Conservation (phyloP, 805 yeast species). For the Wickerhamiella vanderwaltii region DNA sequence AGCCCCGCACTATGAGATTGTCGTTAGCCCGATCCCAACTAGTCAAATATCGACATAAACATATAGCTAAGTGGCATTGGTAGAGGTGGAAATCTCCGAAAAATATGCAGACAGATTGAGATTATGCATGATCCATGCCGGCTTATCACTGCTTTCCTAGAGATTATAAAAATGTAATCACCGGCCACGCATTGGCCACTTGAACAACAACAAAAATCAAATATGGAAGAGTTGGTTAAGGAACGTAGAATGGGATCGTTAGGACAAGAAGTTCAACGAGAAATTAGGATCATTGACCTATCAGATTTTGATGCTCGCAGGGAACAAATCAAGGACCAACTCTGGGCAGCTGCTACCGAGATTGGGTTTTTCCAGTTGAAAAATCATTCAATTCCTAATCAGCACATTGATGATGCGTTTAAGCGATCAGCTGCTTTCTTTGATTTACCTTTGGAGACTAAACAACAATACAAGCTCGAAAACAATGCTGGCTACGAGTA, state of each 20-base stretch:
- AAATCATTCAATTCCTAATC: conserved; percentile 14
- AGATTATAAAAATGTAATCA: too few species aligned
- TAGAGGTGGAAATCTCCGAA: too few species aligned
- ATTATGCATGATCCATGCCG: too few species aligned
- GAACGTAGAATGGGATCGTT: conserved; percentile 13
- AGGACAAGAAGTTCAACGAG: conserved; percentile 11
- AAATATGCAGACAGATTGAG: too few species aligned
- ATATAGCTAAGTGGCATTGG: too few species aligned
- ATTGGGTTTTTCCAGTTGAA: conserved; percentile 16
- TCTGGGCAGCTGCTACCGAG: conserved; percentile 16
- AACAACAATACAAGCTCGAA: conserved; percentile 8
- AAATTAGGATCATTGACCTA: conserved; percentile 13
- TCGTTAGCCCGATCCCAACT: too few species aligned
- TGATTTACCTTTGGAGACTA: conserved; percentile 10
- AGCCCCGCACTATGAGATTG: too few species aligned
- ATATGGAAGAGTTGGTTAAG: not conserved
- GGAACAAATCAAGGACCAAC: conserved; percentile 12
- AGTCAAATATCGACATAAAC: too few species aligned
- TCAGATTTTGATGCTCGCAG: conserved; percentile 11
- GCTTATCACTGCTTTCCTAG: too few species aligned
- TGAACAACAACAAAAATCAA: too few species aligned
- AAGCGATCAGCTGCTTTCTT: conserved; percentile 13
- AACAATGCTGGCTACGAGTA: conserved; percentile 17
- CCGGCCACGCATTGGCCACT: too few species aligned
- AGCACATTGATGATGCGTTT: conserved; percentile 13